These are phyloP conservation scores for Sordaria brevicollis DNA, from an alignment of 495 filamentous ascomycete genomes.

Conservation along the genomic window DNA sequence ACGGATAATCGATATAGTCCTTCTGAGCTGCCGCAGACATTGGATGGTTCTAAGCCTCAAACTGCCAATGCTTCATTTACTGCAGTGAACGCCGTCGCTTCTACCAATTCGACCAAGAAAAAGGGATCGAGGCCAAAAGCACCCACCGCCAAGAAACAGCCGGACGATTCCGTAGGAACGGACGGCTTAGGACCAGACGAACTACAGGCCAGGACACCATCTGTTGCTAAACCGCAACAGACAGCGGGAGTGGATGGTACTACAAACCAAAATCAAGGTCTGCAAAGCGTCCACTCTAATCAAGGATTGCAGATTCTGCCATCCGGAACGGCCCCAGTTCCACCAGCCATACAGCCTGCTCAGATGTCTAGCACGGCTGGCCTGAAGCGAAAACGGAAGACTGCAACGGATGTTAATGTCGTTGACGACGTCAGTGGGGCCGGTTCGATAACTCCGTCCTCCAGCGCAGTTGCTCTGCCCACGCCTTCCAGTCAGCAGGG, in stretches of 20 bases:
- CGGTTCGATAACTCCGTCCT: neutral
- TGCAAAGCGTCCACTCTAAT: neutral
- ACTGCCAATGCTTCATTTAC: constrained; percentile 13
- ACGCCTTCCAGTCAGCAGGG: neutral
- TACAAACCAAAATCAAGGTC: neutral
- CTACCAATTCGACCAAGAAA: constrained; percentile 2
- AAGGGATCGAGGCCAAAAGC: constrained; percentile 2
- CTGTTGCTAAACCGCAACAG: neutral
- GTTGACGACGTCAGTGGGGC: neutral
- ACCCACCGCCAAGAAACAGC: neutral
- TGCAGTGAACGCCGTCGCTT: constrained; percentile 11
- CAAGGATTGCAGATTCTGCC: constrained; percentile 1
- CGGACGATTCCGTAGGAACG: neutral
- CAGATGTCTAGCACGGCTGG: neutral
- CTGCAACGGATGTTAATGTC: neutral
- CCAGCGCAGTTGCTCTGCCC: neutral
- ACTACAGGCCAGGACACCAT: neutral
- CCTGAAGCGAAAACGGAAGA: constrained; percentile 21
- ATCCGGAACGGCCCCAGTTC: neutral
- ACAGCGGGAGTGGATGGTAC: neutral
- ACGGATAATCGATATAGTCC: constrained; percentile 1
- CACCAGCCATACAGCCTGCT: constrained; percentile 2
- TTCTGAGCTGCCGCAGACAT: neutral
- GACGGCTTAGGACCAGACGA: neutral
- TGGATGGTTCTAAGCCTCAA: neutral